Percentiles rank a stretch among this genome's conserved stretches.
These are phyloP conservation scores for Carallia brachiata DNA, from an alignment of 345 rosid species.

Conservation along the genomic window DNA sequence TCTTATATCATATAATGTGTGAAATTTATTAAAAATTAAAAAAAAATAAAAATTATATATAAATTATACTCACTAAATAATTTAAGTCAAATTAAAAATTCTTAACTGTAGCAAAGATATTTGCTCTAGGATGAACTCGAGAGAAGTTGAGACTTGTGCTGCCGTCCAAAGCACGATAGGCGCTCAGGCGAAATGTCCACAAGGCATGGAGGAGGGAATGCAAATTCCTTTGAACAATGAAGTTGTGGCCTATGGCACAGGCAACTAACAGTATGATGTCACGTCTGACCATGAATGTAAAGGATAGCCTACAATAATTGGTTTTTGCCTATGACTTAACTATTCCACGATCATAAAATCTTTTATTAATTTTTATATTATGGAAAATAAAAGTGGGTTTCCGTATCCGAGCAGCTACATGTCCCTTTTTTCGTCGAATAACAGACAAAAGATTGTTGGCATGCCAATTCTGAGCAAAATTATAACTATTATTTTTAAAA, in stretches of 20 bases:
- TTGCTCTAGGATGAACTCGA: background rate
- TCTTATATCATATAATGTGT: too few species aligned
- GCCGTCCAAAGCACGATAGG: background rate
- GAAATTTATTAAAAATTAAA: too few species aligned
- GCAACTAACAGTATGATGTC: conserved; percentile 24
- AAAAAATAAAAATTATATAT: too few species aligned
- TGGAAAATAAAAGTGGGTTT: too few species aligned
- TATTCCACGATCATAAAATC: too few species aligned
- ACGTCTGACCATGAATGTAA: background rate
- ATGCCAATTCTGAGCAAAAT: background rate
- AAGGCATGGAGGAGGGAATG: conserved; percentile 1
- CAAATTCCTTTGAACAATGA: conserved; percentile 28
- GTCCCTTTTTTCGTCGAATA: background rate
- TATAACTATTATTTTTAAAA: too few species aligned
- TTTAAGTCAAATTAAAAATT: too few species aligned
- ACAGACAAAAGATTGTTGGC: background rate
- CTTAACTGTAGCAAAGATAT: background rate
- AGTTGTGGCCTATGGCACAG: conserved; percentile 26
- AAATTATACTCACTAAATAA: too few species aligned
- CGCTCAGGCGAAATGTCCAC: background rate
- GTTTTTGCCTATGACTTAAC: too few species aligned
- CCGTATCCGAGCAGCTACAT: too few species aligned
- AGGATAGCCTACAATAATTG: background rate
- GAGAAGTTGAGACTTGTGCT: conserved; percentile 12
- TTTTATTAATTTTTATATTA: too few species aligned